A percentile compares a stretch with the other conserved stretches of the same genome.
Evolutionary conservation across 1,284 basidiomycete genomes (phyloP).

Genomic region (Boletus mariae): DNA sequence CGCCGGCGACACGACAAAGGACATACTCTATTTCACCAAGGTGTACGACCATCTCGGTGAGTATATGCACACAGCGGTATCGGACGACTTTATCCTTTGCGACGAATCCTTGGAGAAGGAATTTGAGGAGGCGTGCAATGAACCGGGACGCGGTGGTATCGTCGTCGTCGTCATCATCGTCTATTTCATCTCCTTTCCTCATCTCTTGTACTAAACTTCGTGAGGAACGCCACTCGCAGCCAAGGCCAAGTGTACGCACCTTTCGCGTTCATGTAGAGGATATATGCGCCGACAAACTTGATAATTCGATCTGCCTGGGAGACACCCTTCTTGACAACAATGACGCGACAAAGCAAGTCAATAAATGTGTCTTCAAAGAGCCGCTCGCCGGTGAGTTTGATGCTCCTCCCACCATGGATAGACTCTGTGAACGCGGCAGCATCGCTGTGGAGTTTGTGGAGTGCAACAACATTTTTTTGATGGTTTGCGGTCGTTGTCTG

Average conservation of each 20-base stretch:
- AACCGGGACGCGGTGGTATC: slow-evolving; percentile 76
- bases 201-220: slow-evolving; percentile 31
- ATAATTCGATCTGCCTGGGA: slow-evolving; percentile 76
- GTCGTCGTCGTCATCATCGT: slow-evolving; percentile 62
- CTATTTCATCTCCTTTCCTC: slow-evolving; percentile 38
- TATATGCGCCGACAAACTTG: slow-evolving; percentile 84
- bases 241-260: slow-evolving; percentile 42
- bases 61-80: slow-evolving; percentile 74
- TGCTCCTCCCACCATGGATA: slow-evolving; percentile 46
- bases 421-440: slow-evolving; percentile 57
- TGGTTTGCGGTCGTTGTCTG: slow-evolving; percentile 84
- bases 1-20: neutral
- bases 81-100: slow-evolving; percentile 91
- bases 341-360: slow-evolving; percentile 65
- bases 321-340: slow-evolving; percentile 84
- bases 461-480: slow-evolving; percentile 85
- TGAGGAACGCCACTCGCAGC: neutral
- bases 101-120: slow-evolving; percentile 78
- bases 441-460: slow-evolving; percentile 79
- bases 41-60: slow-evolving; percentile 78
- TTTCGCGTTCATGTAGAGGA: slow-evolving; percentile 76
- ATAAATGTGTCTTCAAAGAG: slow-evolving; percentile 77
- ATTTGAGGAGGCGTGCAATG: slow-evolving; percentile 67
- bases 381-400: slow-evolving; percentile 75
- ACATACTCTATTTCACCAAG: slow-evolving; percentile 83